Evolutionary conservation across 352 stramenopile genomes (phyloP), one percentile per base, ranked within the genome.

Genomic region (Globisporangium canariense): DNA sequence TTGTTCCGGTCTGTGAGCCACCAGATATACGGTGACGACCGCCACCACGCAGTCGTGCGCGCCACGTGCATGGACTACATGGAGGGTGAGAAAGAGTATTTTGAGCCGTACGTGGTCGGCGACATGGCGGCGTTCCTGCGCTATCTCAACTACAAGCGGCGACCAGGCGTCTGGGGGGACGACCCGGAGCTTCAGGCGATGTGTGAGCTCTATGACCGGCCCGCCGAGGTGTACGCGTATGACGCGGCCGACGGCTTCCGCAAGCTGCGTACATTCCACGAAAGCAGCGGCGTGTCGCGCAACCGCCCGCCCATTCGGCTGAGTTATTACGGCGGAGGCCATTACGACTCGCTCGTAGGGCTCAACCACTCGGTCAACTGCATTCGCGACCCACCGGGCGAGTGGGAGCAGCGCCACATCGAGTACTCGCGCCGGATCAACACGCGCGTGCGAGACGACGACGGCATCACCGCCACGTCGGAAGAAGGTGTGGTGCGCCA

Each of bases 131-230:
- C 76, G 2, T 99, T 99, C 59, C 68, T 88, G 57, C 70, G 78
- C 2, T 99, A 99, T 65, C 68, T 99, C 55, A 59, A 66, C 14
- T 71, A 96, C 52, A 99, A 98, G 70, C 82, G 94, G 5, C 77
- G 84, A 28, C 70, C 90, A 54, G 94, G 92, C 41, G 92, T 98
- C 7, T 98, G 97, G 83, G 97, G 95, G 14, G 97, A 98, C 66
- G 96, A 98, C 68, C 89, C 93, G 2, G 97, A 99, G 81, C 92
- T 99, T 45, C 96, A 98, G 45, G 87, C 97, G 32, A 92, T 98
- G 60, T 97, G 85, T 50, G 97, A 99, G 75, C 71, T 99, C 4
- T 98, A 98, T 67, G 85, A 97, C 57, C 88, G 92, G 30, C 78
- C 88, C 2, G 89, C 90, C 0, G 81, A 98, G 71, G 89, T 98